phyloP scores from a whole-genome alignment of 176 grass and related monocot genomes.

The Triticum urartu region DNA sequence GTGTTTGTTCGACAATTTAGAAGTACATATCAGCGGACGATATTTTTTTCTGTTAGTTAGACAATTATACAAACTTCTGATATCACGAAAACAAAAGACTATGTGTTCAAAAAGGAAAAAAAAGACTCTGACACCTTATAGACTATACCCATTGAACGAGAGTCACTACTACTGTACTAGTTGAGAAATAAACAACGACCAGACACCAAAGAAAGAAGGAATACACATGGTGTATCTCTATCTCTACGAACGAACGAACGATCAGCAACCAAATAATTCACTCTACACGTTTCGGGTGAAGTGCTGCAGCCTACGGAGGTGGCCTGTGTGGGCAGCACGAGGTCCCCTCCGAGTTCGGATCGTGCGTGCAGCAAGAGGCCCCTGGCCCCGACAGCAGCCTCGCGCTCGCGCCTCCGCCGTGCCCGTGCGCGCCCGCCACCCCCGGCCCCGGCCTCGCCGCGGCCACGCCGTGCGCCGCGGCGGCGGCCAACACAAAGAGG shows the following conservation, averaged over 20 bases:
- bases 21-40: too few relatives aligned
- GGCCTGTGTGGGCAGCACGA: not conserved
- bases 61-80: too few relatives aligned
- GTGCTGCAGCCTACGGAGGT: not conserved
- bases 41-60: too few relatives aligned
- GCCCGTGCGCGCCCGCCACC: not conserved
- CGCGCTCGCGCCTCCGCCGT: not conserved
- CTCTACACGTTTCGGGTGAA: too few relatives aligned
- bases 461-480: not conserved
- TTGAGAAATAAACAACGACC: not conserved
- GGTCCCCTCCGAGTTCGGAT: not conserved
- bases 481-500: not conserved
- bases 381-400: not conserved
- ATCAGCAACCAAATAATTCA: not conserved
- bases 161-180: not conserved
- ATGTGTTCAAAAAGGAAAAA: too few relatives aligned
- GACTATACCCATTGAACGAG: not conserved
- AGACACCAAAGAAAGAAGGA: not conserved
- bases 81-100: too few relatives aligned
- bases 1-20: too few relatives aligned
- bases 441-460: not conserved
- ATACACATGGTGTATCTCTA: not conserved
- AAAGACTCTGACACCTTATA: too few relatives aligned
- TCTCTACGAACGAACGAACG: not conserved
- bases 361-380: slow-evolving; percentile 25